These are phyloP conservation scores for Pseudogymnoascus sp. DNA, from an alignment of 2,329 filamentous ascomycete genomes.

Conservation along the genomic window DNA sequence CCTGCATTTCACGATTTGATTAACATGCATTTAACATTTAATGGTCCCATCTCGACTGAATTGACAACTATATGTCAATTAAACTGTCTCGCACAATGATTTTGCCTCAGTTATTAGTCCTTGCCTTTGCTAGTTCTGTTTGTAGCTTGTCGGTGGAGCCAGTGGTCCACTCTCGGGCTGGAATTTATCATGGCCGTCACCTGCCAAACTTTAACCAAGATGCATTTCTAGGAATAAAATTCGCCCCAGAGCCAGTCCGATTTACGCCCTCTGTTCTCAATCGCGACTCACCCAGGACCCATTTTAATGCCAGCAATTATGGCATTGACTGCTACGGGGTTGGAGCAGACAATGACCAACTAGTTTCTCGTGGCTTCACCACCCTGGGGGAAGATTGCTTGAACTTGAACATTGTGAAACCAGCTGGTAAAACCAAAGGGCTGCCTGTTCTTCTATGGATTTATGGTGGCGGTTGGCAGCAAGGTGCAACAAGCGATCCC, in stretches of 20 bases:
- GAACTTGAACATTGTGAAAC: conserved; percentile 48
- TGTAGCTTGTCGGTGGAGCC: not conserved
- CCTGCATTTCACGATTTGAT: not conserved
- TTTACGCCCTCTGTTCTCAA: not conserved
- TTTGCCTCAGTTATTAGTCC: not conserved
- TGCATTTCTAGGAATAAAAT: conserved; percentile 2
- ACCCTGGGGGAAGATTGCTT: conserved; percentile 40
- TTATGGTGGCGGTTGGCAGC: conserved; percentile 27
- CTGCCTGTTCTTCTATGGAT: conserved; percentile 49
- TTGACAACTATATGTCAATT: not conserved
- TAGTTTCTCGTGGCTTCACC: not conserved
- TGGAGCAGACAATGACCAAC: not conserved
- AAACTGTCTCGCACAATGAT: not conserved
- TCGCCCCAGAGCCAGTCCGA: not conserved
- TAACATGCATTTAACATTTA: not conserved
- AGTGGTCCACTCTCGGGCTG: not conserved
- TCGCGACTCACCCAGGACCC: not conserved
- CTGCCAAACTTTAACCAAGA: not conserved
- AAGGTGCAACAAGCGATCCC: conserved; percentile 13
- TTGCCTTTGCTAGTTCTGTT: not conserved
- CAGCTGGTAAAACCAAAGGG: conserved; percentile 31
- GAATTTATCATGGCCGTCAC: not conserved
- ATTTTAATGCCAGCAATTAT: not conserved
- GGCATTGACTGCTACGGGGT: not conserved
- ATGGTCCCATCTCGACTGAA: not conserved